Evolutionary conservation across 495 filamentous ascomycete genomes (phyloP).

Genomic region (Podospora appendiculata): DNA sequence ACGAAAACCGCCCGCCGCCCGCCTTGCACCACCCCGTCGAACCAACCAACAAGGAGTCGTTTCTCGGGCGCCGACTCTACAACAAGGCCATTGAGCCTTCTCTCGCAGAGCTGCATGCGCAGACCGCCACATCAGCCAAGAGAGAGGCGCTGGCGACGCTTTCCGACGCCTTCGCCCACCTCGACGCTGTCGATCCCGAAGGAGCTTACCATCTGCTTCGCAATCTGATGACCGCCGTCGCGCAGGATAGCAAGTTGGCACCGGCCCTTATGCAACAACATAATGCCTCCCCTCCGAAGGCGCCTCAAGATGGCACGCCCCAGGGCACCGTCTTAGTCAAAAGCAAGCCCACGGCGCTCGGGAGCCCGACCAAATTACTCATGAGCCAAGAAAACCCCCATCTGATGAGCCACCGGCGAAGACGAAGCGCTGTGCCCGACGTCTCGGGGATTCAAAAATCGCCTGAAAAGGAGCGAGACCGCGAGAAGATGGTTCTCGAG

Average conservation of each 20-base stretch:
- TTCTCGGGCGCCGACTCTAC: slow-evolving; percentile 72
- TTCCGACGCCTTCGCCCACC: slow-evolving; percentile 72
- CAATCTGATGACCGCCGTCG: slow-evolving; percentile 45
- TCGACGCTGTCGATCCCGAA: slow-evolving; percentile 86
- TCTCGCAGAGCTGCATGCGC: slow-evolving; percentile 74
- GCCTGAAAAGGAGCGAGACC: slow-evolving; percentile 19
- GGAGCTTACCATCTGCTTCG: slow-evolving; percentile 78
- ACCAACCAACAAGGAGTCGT: slow-evolving; percentile 65
- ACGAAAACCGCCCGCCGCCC: slow-evolving; percentile 36
- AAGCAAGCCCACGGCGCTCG: slow-evolving; percentile 16
- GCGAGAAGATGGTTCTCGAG: slow-evolving; percentile 33
- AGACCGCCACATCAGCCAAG: slow-evolving; percentile 65
- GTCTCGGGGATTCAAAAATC: slow-evolving; percentile 4
- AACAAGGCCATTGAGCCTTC: slow-evolving; percentile 69
- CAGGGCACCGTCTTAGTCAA: slow-evolving; percentile 42
- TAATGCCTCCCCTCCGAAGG: slow-evolving; percentile 6
- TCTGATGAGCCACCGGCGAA: slow-evolving; percentile 65
- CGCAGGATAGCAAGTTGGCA: slow-evolving; percentile 34
- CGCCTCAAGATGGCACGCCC: slow-evolving; percentile 22
- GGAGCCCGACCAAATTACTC: slow-evolving; percentile 53
- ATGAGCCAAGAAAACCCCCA: slow-evolving; percentile 80
- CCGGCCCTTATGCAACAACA: slow-evolving; percentile 23
- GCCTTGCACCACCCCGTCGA: slow-evolving; percentile 29
- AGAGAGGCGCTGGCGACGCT: slow-evolving; percentile 73
- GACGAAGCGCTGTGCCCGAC: slow-evolving; percentile 46